phyloP scores from a whole-genome alignment of 176 grass and related monocot genomes.

The Puccinellia tenuiflora region DNA sequence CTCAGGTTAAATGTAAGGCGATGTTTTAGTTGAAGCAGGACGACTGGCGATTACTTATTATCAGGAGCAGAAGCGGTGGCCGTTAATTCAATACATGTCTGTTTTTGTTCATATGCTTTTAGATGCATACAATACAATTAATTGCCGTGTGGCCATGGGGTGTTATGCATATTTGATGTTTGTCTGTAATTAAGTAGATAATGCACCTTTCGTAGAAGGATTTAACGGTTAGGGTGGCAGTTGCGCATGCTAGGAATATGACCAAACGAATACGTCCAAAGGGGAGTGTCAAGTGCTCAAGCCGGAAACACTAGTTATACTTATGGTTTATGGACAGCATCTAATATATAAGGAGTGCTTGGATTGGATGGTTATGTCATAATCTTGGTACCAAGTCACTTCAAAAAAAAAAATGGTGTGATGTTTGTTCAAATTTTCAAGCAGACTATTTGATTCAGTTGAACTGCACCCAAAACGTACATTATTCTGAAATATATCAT shows the following conservation, averaged over 20 bases:
- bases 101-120: neutral
- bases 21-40: conserved; percentile 17
- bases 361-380: neutral
- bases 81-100: neutral
- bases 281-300: neutral
- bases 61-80: neutral
- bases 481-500: conserved; percentile 1
- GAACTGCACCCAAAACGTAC: neutral
- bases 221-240: neutral
- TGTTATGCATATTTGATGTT: conserved; percentile 14
- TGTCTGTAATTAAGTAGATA: conserved; percentile 9
- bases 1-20: neutral
- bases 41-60: neutral
- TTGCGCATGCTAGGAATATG: neutral
- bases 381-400: neutral
- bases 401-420: neutral
- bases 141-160: neutral
- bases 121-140: neutral
- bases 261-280: neutral
- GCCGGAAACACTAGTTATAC: neutral
- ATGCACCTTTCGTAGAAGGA: neutral
- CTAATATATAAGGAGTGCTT: neutral
- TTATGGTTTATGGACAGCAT: neutral
- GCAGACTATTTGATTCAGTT: neutral
- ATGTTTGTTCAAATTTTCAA: neutral